Conservation (phyloP, 345 rosid genomes). For the Hypericum androsaemum region DNA sequence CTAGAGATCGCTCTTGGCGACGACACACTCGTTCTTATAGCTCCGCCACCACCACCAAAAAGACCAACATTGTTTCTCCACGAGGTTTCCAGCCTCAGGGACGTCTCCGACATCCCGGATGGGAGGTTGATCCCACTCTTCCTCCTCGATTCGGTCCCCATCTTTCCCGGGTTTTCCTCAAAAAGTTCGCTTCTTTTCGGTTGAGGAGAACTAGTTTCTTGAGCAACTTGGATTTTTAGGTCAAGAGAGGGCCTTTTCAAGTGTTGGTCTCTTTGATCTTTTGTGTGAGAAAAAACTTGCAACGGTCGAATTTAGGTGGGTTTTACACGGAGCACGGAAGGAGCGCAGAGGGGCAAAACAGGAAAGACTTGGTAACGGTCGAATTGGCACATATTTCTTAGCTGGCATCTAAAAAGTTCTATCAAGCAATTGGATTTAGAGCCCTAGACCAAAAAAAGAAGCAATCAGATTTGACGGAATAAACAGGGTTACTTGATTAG, state of each 20-base stretch:
- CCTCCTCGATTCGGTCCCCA: constrained; percentile 56
- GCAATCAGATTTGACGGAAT: no score
- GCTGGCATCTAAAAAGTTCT: no score
- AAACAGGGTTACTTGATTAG: no score
- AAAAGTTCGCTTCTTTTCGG: not conserved
- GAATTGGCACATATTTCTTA: no score
- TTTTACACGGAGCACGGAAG: not conserved
- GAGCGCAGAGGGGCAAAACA: constrained; percentile 10
- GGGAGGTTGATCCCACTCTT: constrained; percentile 82
- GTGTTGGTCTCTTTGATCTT: not conserved
- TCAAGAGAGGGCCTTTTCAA: not conserved
- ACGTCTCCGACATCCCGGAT: constrained; percentile 69
- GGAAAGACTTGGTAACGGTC: no score
- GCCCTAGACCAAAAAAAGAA: no score
- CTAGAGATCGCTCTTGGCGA: constrained; percentile 53
- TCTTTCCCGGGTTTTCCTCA: constrained; percentile 16
- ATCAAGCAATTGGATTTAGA: no score
- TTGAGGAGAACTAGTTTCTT: not conserved
- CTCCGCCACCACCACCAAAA: constrained; percentile 22
- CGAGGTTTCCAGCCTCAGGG: constrained; percentile 50
- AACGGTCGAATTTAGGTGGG: constrained; percentile 39
- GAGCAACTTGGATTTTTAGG: not conserved
- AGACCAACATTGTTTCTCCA: constrained; percentile 8
- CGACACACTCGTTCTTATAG: not conserved
- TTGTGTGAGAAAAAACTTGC: constrained; percentile 15